phyloP scores from a whole-genome alignment of 768 basidiomycete genomes.

The Pleurotus platypus region DNA sequence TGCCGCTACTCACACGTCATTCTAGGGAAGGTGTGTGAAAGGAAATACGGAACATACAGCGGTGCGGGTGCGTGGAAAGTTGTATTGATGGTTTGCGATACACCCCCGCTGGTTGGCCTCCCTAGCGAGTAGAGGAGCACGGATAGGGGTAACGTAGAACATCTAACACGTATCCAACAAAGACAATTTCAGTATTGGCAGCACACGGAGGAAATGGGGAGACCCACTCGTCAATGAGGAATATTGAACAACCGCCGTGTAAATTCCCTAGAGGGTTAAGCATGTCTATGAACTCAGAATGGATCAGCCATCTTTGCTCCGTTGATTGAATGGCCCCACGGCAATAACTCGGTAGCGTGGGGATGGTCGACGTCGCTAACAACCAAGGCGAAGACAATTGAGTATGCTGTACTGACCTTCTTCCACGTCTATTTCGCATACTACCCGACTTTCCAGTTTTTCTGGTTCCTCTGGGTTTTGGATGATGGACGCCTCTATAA shows the following conservation, averaged over 20 bases:
- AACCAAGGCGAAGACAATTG: too few relatives aligned
- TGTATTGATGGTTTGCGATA: conserved; percentile 12
- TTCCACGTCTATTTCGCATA: conserved; percentile 37
- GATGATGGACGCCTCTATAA: conserved; percentile 38
- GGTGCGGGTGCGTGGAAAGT: conserved; percentile 5
- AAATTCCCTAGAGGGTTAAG: conserved; percentile 42
- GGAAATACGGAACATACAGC: not conserved
- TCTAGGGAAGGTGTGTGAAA: not conserved
- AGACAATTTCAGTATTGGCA: not conserved
- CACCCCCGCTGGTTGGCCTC: conserved; percentile 19
- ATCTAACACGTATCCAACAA: conserved; percentile 24
- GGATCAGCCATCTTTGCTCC: not conserved
- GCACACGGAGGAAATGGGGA: not conserved
- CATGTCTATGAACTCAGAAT: conserved; percentile 39
- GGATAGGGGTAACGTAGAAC: conserved; percentile 47
- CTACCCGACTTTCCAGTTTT: conserved; percentile 41
- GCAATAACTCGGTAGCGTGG: too few relatives aligned
- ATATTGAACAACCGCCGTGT: conserved; percentile 55
- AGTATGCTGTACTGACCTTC: conserved; percentile 32
- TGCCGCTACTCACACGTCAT: not conserved
- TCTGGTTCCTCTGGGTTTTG: conserved; percentile 41
- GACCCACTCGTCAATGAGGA: conserved; percentile 49
- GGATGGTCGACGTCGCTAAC: not conserved
- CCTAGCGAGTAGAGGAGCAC: conserved; percentile 21
- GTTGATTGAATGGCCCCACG: too few relatives aligned